A percentile compares a stretch with the other conserved stretches of the same genome.
Conservation (phyloP, 352 stramenopile species). For the Pythium periplocum region DNA sequence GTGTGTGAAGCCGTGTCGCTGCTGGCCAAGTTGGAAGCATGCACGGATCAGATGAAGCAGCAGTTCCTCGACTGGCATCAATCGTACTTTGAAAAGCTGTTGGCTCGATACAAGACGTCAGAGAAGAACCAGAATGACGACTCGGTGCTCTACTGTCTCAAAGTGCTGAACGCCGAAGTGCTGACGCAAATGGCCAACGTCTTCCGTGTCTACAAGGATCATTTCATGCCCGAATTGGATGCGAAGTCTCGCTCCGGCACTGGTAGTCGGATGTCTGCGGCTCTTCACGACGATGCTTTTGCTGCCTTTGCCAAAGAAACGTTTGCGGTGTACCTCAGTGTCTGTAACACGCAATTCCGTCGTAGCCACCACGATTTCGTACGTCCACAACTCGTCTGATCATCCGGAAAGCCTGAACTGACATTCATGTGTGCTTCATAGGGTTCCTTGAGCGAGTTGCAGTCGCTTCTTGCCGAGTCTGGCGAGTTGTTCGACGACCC, state of each 20-base stretch:
- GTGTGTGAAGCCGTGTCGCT: conserved; percentile 66
- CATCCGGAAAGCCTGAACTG: conserved; percentile 1
- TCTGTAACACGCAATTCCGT: conserved; percentile 49
- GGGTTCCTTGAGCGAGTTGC: conserved; percentile 45
- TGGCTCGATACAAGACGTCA: conserved; percentile 37
- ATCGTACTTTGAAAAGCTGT: conserved; percentile 49
- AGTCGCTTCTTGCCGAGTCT: conserved; percentile 22
- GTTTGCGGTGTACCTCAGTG: conserved; percentile 49
- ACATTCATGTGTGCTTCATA: conserved; percentile 17
- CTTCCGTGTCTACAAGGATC: conserved; percentile 58
- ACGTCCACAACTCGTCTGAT: conserved; percentile 9
- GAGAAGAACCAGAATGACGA: conserved; percentile 18
- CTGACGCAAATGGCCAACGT: conserved; percentile 46
- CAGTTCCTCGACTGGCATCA: conserved; percentile 86
- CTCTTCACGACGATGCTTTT: conserved; percentile 59
- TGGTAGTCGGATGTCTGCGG: conserved; percentile 27
- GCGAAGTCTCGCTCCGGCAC: conserved; percentile 21
- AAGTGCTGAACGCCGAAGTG: conserved; percentile 45
- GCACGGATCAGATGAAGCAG: conserved; percentile 70
- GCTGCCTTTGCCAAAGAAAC: conserved; percentile 64
- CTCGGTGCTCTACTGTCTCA: conserved; percentile 55
- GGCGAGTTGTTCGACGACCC: conserved; percentile 14
- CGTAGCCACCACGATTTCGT: conserved; percentile 58
- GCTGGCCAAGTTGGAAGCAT: conserved; percentile 58
- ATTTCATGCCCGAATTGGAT: conserved; percentile 54